phyloP scores from a whole-genome alignment of 1,139 yeast genomes.

The Hanseniaspora uvarum region DNA sequence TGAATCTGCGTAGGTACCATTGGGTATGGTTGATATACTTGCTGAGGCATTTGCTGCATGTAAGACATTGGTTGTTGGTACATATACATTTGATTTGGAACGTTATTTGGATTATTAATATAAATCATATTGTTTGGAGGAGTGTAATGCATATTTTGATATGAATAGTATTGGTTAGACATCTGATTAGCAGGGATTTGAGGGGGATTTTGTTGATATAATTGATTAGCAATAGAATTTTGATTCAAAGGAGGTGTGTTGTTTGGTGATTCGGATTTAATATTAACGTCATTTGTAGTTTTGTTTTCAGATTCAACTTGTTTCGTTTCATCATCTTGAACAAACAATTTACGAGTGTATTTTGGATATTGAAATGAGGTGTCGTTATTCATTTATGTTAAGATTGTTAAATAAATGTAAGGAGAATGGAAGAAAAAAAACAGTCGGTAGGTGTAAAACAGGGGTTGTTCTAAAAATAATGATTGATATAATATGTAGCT shows the following conservation, averaged over 20 bases:
- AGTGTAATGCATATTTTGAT: not conserved
- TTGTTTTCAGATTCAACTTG: not conserved
- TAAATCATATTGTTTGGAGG: not conserved
- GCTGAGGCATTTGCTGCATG: not conserved
- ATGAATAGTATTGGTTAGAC: not conserved
- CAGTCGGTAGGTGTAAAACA: too few relatives aligned
- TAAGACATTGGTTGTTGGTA: not conserved
- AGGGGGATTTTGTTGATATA: not conserved
- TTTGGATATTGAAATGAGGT: slow-evolving; percentile 13
- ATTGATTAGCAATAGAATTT: not conserved
- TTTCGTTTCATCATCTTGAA: slow-evolving; percentile 13
- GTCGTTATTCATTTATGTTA: not conserved
- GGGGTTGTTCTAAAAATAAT: not conserved
- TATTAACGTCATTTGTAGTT: not conserved
- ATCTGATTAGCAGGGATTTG: not conserved
- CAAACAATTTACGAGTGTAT: slow-evolving; percentile 16
- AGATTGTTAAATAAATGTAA: not conserved
- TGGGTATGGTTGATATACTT: not conserved
- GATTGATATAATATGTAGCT: not conserved
- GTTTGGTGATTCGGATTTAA: not conserved
- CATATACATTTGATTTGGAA: not conserved
- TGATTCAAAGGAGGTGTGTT: not conserved
- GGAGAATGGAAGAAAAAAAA: not conserved
- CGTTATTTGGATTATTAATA: not conserved
- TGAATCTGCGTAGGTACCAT: not conserved